Evolutionary conservation across 768 basidiomycete species (phyloP), one percentile per base, ranked within the genome.

Genomic region (Dentipellis sp.): DNA sequence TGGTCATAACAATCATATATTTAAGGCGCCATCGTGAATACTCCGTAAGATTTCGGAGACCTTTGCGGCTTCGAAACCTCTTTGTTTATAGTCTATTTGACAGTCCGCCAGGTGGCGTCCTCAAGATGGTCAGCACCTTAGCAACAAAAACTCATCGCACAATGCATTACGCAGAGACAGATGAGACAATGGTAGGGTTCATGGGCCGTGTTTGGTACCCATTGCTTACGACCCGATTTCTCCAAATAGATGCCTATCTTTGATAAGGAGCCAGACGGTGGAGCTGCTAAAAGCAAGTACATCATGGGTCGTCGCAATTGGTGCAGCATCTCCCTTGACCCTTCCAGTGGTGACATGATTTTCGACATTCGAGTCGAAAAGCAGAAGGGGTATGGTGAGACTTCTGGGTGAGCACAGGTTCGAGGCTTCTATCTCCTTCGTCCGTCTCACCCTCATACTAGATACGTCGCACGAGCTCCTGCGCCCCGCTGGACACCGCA

Each of bases 301-400:
- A 84, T 97, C 56, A 94, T 94, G 84, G 91, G 90, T 2, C 74
- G 81, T 55, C 79, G 94, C 38, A 97, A 97, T 68, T 98, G 91
- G 84, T 88, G 88, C 64, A 76, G 77, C 38, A 81, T 90, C 8
- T 70, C 76, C 35, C 84, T 80, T 73, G 80, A 88, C 46, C 63
- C 67, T 12, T 52, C 63, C 2, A 77, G 78, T 5, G 84, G 85
- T 0, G 85, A 88, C 5, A 63, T 97, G 61, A 70, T 80, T 8
- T 97, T 90, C 59, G 88, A 92, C 62, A 82, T 97, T 63, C 81
- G 88, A 1, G 83, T 97, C 10, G 95, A 99, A 70, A 88, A 79
- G 61, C 75, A 77, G 60, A 94, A 91, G 65, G 95, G 95, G 0
- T 55, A 73, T 36, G 95, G 95, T 7, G 78, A 82, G 57, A 97